Evolutionary conservation across 169 alveolate species (phyloP).

Genomic region (Plasmodium fragile): DNA sequence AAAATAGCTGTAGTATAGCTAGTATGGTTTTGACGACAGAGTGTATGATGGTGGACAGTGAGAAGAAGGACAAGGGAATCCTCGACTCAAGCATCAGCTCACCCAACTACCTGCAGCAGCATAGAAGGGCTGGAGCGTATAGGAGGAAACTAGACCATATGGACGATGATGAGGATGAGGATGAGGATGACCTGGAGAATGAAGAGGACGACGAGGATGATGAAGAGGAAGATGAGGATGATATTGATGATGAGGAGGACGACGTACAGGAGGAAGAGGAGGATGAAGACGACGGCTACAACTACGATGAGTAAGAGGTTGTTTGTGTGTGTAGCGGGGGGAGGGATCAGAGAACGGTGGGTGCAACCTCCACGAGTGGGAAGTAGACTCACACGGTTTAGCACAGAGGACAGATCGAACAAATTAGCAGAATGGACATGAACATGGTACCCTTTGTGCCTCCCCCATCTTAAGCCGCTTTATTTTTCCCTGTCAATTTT

Average conservation of each 20-base stretch:
- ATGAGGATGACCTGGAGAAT: constrained; percentile 52
- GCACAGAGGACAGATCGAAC: not conserved
- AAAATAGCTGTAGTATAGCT: constrained; percentile 90
- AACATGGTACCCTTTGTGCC: not conserved
- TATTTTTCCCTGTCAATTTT: not conserved
- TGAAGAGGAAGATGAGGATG: constrained; percentile 41
- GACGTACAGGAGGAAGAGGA: constrained; percentile 17
- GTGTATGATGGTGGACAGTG: constrained; percentile 93
- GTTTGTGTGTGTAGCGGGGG: not conserved
- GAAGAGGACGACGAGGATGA: constrained; percentile 57
- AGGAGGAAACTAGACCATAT: constrained; percentile 20
- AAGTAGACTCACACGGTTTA: not conserved
- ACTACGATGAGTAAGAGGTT: constrained; percentile 37
- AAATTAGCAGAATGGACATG: not conserved
- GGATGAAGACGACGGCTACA: constrained; percentile 33
- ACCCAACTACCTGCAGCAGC: constrained; percentile 18
- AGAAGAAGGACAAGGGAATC: constrained; percentile 77
- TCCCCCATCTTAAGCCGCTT: not conserved
- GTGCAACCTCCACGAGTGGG: not conserved
- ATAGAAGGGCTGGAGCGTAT: constrained; percentile 17
- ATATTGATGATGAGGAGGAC: constrained; percentile 47
- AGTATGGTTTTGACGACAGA: constrained; percentile 92
- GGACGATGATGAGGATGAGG: constrained; percentile 59
- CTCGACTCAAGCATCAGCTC: constrained; percentile 35
- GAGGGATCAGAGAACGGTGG: not conserved